phyloP scores from a whole-genome alignment of 106 monocot genomes.

The Dendrobium huoshanense region DNA sequence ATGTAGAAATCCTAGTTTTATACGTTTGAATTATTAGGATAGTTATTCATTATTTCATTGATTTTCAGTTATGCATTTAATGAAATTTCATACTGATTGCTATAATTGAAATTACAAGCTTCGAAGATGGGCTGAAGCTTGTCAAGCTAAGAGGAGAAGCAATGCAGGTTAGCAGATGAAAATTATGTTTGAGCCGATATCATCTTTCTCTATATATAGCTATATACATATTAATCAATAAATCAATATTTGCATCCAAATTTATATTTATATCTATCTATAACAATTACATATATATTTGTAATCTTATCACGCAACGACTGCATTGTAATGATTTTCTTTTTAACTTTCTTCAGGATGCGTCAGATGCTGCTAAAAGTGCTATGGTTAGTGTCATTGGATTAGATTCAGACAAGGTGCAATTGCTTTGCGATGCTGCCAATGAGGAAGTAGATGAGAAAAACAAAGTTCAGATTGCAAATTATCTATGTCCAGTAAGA shows the following conservation, averaged over 20 bases:
- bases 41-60: neutral
- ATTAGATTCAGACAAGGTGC: constrained; percentile 82
- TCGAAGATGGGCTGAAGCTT: constrained; percentile 99
- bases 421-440: constrained; percentile 84
- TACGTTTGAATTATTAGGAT: neutral
- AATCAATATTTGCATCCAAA: neutral
- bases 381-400: constrained; percentile 94
- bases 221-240: neutral
- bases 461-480: constrained; percentile 90
- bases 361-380: constrained; percentile 75
- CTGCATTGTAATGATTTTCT: neutral
- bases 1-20: neutral
- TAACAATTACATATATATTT: too few species aligned
- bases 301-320: neutral
- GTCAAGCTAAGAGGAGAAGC: constrained; percentile 99
- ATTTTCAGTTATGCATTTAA: neutral
- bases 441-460: constrained; percentile 92
- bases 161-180: constrained; percentile 69
- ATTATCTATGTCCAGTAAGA: constrained; percentile 85
- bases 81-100: neutral
- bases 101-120: constrained; percentile 32
- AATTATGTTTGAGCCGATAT: neutral
- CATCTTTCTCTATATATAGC: neutral
- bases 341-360: constrained; percentile 43
- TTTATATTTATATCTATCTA: neutral